A percentile compares a stretch with the other conserved stretches of the same genome.
Conservation (phyloP, 768 basidiomycete genomes). For the Naganishia randhawae region DNA sequence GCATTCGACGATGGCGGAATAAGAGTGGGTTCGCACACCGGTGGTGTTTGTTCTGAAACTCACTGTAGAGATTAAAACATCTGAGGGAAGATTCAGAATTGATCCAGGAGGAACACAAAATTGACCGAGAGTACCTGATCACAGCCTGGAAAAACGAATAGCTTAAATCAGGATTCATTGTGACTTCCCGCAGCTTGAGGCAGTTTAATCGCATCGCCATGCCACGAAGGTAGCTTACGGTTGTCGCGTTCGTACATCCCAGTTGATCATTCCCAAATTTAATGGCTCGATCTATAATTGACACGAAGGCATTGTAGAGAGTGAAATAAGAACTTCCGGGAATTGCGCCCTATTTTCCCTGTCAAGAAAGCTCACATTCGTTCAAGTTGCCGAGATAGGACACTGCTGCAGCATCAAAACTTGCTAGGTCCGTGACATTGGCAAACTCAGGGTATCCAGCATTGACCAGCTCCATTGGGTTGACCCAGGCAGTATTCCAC, state of each 20-base stretch:
- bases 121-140: slow-evolving; percentile 45
- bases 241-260: slow-evolving; percentile 46
- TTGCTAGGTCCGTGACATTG: slow-evolving; percentile 36
- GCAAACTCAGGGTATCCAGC: slow-evolving; percentile 45
- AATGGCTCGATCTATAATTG: slow-evolving; percentile 34
- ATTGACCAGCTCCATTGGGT: slow-evolving; percentile 43
- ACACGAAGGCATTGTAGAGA: too few relatives aligned
- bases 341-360: too few relatives aligned
- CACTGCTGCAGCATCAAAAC: slow-evolving; percentile 45
- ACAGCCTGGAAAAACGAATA: slow-evolving; percentile 20
- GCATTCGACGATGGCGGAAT: not conserved
- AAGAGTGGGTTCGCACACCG: too few relatives aligned
- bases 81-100: slow-evolving; percentile 41
- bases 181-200: not conserved
- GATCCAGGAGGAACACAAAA: slow-evolving; percentile 48
- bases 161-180: not conserved
- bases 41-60: slow-evolving; percentile 26
- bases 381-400: slow-evolving; percentile 43
- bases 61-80: slow-evolving; percentile 44
- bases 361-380: slow-evolving; percentile 35
- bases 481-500: slow-evolving; percentile 41
- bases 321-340: too few relatives aligned
- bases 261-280: slow-evolving; percentile 43
- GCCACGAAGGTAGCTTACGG: not conserved
- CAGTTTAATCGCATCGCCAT: not conserved